Evolutionary conservation across 805 yeast genomes (phyloP).

Genomic region (Starmera pachycereana): DNA sequence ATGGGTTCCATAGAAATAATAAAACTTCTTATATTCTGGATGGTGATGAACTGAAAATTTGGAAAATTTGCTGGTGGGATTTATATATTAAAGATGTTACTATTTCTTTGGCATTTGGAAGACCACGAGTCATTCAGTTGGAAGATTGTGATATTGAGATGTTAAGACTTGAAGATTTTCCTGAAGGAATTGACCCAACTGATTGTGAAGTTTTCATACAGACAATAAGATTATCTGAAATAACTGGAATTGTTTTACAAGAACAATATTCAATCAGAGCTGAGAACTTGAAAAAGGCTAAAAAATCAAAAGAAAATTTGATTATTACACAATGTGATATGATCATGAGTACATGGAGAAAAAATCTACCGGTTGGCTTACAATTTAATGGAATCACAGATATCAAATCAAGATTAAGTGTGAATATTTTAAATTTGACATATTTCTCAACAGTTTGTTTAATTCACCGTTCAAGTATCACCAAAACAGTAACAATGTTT

Average conservation of each 20-base stretch:
- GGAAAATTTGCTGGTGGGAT: conserved; percentile 73
- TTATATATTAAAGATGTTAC: conserved; percentile 61
- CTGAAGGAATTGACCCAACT: conserved; percentile 37
- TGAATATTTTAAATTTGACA: conserved; percentile 52
- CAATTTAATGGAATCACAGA: conserved; percentile 50
- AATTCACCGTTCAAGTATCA: conserved; percentile 60
- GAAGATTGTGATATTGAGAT: conserved; percentile 73
- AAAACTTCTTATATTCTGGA: conserved; percentile 24
- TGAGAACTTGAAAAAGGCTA: conserved; percentile 27
- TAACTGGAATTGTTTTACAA: conserved; percentile 56
- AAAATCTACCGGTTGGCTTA: conserved; percentile 50
- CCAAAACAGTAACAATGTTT: conserved; percentile 22
- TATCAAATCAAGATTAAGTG: conserved; percentile 30
- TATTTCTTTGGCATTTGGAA: conserved; percentile 63
- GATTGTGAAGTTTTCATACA: conserved; percentile 53
- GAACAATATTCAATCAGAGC: conserved; percentile 67
- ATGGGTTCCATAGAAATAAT: conserved; percentile 61
- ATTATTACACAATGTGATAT: conserved; percentile 52
- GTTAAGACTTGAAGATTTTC: conserved; percentile 56
- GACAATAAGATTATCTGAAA: conserved; percentile 55
- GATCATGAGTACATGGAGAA: conserved; percentile 71
- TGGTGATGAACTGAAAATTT: conserved; percentile 33
- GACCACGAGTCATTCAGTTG: conserved; percentile 58
- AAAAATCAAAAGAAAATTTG: conserved; percentile 32
- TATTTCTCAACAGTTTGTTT: conserved; percentile 66